Base-by-base conservation (phyloP, 2,329 filamentous ascomycete species). In the Fusarium buxicola region DNA sequence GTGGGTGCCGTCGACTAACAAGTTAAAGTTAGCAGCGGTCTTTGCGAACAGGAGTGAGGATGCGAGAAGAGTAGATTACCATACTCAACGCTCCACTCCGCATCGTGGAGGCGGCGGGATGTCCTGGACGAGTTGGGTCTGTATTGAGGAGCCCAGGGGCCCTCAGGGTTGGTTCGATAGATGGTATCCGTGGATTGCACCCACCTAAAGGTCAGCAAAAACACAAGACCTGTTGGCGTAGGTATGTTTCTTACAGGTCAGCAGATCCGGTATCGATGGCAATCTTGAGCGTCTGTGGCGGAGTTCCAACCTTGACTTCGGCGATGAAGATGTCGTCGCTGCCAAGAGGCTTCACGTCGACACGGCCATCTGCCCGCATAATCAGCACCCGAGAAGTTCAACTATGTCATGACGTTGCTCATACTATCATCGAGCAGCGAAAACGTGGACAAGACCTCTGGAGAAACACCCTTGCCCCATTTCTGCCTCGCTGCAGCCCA, bases 201-300 rank as follows among this genome's bases (percentile, higher is more conserved):
- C 84, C 84, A 86, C n/a, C 83, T 85, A 43, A 15, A 44, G 9
- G 43, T 68, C 11, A 71, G 64, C 24, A 39, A 28, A 25, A 8
- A 21, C 13, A 3, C 21, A 21, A 6, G 21, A 7, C 8, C 8
- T 18, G 4, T 46, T 4, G 7, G 5, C 12, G 13, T 7, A 11
- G n/a, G 8, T 13, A 13, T 28, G 16, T 9, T 41, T 86, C 89
- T 84, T 84, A 95, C 89, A 84, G 74, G 56, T 86, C 84, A 9
- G 80, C 77, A 8, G 84, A 86, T 10, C 83, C 84, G 3, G 82
- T 85, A 63, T 85, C 83, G 21, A 85, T 65, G n/a, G 82, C 78
- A 36, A 85, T 69, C 41, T 78, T 79, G 36, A 84, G 52, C 7
- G 69, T 73, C 59, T 85, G 82, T 1, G 80, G 76, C 0, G 83